Base-by-base conservation (phyloP, 495 filamentous ascomycete genomes). In the Cercophora sp. region DNA sequence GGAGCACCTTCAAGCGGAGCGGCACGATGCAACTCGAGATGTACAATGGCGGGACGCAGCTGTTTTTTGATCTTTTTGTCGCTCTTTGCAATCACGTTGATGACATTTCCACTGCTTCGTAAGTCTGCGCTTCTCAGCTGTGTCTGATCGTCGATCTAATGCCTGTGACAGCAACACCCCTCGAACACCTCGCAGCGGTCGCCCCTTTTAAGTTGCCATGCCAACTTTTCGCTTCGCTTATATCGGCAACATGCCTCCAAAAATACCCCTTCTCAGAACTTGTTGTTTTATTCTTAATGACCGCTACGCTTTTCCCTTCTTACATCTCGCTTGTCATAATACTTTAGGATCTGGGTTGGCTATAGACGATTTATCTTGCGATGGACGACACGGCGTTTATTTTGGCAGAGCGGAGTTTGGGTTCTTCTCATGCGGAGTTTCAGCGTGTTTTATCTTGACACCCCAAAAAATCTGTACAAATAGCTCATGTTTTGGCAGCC, bases 11-110 rank as follows among this genome's bases (percentile, higher is more conserved):
- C 75, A 96, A 93, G 78, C 75, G 87, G 31, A 94, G 89, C 69
- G 90, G 90, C 55, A 96, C 90, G n/a, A 94, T 96, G 90, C 90
- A 96, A 71, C 80, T 86, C 61, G 90, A 95, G 75, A 96, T 96
- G 90, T 85, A 89, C 67, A 78, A 78, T 57, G 90, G 90, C 18
- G 88, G 88, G 54, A 70, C 73, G 3, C 85, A 85, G 62, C 70
- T 96, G 62, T 94, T 94, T 74, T 96, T 96, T 69, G 90, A 96
- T 70, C 72, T 96, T 52, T 96, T 96, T 69, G 90, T 96, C 34
- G 90, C 90, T 4, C 80, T 96, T 71, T 90, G 86, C 69, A 96
- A 96, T 67, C 89, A 94, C 69, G 88, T 96, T 25, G 82, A 82
- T 53, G 79, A 82, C 55, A 76, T 81, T 57, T 75, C 73, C 16